Percentiles rank a stretch among this genome's conserved stretches.
phyloP scores from a whole-genome alignment of 179 eudicot genomes.

The Spergularia azorica region DNA sequence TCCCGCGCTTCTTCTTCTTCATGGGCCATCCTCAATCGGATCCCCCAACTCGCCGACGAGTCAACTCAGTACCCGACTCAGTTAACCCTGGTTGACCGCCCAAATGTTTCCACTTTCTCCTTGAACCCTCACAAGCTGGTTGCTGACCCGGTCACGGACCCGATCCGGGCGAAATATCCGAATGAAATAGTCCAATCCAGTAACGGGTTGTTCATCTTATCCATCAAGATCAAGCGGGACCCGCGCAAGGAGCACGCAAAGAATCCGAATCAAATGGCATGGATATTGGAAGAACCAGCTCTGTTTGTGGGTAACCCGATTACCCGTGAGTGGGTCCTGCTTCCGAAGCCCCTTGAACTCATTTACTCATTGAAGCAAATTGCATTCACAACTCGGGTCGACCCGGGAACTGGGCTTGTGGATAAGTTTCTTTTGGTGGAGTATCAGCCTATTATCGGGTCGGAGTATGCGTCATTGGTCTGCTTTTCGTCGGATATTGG shows the following conservation, averaged over 20 bases:
- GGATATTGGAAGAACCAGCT: no score
- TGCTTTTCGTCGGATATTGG: conserved; percentile 17
- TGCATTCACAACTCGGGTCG: conserved; percentile 14
- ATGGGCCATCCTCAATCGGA: conserved; percentile 7
- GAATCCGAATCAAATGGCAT: background rate
- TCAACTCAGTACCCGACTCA: background rate
- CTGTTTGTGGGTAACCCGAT: conserved; percentile 7
- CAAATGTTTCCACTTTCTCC: background rate
- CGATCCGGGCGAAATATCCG: background rate
- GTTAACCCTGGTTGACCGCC: background rate
- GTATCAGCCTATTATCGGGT: conserved; percentile 12
- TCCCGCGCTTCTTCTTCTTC: background rate
- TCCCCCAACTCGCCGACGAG: background rate
- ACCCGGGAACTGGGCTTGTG: background rate
- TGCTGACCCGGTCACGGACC: background rate
- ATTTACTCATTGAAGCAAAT: background rate
- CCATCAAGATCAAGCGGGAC: background rate
- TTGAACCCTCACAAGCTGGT: background rate
- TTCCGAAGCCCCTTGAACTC: background rate
- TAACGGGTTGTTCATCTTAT: conserved; percentile 7
- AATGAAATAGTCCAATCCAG: background rate
- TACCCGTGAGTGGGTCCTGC: background rate
- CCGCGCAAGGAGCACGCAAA: background rate
- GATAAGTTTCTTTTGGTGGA: conserved; percentile 1
- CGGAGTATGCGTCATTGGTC: background rate